Base-by-base conservation (phyloP, 1,284 basidiomycete species). In the Puccinia brachypodii region DNA sequence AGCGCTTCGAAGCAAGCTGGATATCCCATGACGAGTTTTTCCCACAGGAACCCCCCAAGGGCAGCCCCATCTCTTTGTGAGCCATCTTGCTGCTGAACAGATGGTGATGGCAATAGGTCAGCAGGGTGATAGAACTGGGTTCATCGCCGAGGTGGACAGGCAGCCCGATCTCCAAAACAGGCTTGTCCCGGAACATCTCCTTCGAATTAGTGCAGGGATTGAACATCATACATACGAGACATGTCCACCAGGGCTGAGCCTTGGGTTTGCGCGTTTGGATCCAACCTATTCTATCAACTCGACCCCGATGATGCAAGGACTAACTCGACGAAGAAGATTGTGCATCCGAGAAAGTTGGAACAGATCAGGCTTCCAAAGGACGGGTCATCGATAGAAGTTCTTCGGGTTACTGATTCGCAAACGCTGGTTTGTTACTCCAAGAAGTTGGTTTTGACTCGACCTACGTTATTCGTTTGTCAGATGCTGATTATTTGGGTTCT, bases 251-350 rank as follows among this genome's bases (percentile, higher is more conserved):
- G 33, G 62, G 16, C 53, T n/a, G 53, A 64, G 62, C 36, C 36
- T 64, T 64, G 62, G 62, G 36, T 76, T 66, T 79, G 77, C 33
- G 64, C 42, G 22, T 79, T 79, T 60, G 77, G 77, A 42, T 79
- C 77, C 47, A 79, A 79, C 38, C 47, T 79, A 9, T 79, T 79
- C 56, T 22, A 56, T 58, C 77, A 79, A 44, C 33, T 58, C 8
- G 53, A 79, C 69, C 66, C 77, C 25, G 33, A 58, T 25, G 25
- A 58, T 36, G 36, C 13, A 36, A 56, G 3, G 28, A 56, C n/a
- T n/a, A n/a, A 25, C 53, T 31, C 53, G 44, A 47, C 75, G n/a
- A 40, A 68, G 42, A 74, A 74, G 33, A 28, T 74, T 16, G 19
- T 2, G 9, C 42, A 40, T 25, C 66, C 66, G 22, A 72, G 44